Conservation (phyloP, 176 grass and related monocot species). For the Echinochloa phyllopogon region DNA sequence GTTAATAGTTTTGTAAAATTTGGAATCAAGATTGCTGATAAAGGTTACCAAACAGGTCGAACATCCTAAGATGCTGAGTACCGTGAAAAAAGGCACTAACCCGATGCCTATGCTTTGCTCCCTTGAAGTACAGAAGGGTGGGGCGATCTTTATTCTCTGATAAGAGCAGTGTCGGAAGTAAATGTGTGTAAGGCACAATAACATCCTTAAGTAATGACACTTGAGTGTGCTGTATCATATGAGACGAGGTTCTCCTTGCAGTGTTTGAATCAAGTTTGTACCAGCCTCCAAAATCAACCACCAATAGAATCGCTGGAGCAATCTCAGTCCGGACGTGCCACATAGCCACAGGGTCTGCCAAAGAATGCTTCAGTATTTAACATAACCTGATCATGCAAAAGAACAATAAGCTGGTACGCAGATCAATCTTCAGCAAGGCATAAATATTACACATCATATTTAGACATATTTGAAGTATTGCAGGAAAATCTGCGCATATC, state of each 20-base stretch:
- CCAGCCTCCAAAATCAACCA: constrained; percentile 98
- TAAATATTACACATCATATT: not conserved
- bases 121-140: constrained; percentile 92
- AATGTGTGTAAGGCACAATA: constrained; percentile 95
- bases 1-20: not conserved
- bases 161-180: constrained; percentile 70
- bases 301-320: constrained; percentile 81
- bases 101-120: constrained; percentile 92
- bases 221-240: constrained; percentile 79
- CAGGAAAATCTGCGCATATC: not conserved
- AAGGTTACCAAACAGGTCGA: not conserved
- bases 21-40: not conserved
- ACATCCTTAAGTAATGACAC: constrained; percentile 95
- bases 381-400: constrained; percentile 70
- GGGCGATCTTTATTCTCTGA: constrained; percentile 56
- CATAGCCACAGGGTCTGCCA: constrained; percentile 95
- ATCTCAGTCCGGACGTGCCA: constrained; percentile 89
- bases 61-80: not conserved
- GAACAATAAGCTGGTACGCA: constrained; percentile 63
- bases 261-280: constrained; percentile 79
- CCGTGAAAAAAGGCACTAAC: constrained; percentile 49
- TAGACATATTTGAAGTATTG: not conserved
- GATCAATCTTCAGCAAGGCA: constrained; percentile 29
- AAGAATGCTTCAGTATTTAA: constrained; percentile 89
- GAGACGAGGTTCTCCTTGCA: constrained; percentile 50